A percentile compares a stretch with the other conserved stretches of the same genome.
These are phyloP conservation scores for Stenocarpella maydis DNA, from an alignment of 2,329 filamentous ascomycete genomes.

Conservation along the genomic window DNA sequence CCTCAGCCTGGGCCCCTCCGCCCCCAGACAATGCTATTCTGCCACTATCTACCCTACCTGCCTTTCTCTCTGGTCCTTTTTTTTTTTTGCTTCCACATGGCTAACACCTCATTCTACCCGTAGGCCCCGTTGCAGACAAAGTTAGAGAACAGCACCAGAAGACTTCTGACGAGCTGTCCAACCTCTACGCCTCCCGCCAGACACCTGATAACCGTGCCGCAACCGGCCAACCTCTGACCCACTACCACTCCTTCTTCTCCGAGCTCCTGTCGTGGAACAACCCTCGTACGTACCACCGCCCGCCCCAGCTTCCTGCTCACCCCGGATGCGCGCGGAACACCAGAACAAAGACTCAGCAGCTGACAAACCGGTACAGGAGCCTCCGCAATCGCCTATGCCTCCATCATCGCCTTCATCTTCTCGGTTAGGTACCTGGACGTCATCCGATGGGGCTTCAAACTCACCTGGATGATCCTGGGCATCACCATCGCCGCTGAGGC, in stretches of 20 bases:
- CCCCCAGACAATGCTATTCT: background rate
- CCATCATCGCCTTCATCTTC: conserved; percentile 67
- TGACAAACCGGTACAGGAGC: conserved; percentile 57
- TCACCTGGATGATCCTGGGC: conserved; percentile 69
- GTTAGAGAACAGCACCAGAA: conserved; percentile 64
- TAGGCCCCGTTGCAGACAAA: conserved; percentile 67
- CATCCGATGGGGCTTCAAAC: conserved; percentile 70
- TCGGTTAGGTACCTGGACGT: conserved; percentile 72
- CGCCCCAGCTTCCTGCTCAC: background rate
- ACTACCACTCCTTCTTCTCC: conserved; percentile 76
- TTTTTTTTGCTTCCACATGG: background rate
- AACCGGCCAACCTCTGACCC: conserved; percentile 69
- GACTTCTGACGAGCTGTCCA: conserved; percentile 64
- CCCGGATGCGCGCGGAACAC: background rate
- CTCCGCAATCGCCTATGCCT: conserved; percentile 70
- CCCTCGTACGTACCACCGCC: conserved; percentile 59
- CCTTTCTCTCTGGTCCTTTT: conserved; percentile 4
- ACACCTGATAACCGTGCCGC: conserved; percentile 62
- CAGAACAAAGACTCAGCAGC: conserved; percentile 28
- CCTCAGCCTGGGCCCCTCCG: conserved; percentile 4
- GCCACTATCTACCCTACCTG: background rate
- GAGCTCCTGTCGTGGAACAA: conserved; percentile 75
- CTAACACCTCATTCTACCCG: conserved; percentile 31
- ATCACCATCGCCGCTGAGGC: conserved; percentile 68
- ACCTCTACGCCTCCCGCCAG: conserved; percentile 64